These are phyloP conservation scores for Penicillium parvum DNA, from an alignment of 495 filamentous ascomycete genomes.

Conservation along the genomic window DNA sequence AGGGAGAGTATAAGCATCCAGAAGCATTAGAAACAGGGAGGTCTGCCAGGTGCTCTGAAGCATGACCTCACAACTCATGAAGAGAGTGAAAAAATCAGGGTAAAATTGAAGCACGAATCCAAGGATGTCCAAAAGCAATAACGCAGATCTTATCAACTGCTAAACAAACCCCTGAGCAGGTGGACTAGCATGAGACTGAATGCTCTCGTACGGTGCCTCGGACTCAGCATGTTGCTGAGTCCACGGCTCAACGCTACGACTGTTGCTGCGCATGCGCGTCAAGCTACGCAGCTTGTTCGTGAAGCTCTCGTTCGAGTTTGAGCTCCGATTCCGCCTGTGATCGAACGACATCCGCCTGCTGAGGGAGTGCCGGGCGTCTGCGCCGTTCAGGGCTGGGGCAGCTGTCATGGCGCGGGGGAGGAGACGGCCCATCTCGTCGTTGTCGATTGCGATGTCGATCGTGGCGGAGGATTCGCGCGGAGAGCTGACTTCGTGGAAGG, in stretches of 20 bases:
- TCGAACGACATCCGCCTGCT: slow-evolving; percentile 45
- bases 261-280: slow-evolving; percentile 65
- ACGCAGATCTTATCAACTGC: too few species aligned
- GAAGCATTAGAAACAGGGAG: too few species aligned
- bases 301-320: slow-evolving; percentile 60
- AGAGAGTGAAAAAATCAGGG: too few species aligned
- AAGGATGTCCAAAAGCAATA: too few species aligned
- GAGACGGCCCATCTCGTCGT: slow-evolving; percentile 31
- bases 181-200: slow-evolving; percentile 19
- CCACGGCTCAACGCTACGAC: slow-evolving; percentile 46
- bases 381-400: slow-evolving; percentile 29
- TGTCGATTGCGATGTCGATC: slow-evolving; percentile 74
- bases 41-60: too few species aligned
- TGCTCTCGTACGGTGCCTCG: slow-evolving; percentile 32
- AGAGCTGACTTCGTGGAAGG: slow-evolving; percentile 24
- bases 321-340: slow-evolving; percentile 63
- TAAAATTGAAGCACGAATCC: too few species aligned
- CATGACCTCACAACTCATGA: too few species aligned
- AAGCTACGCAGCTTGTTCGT: slow-evolving; percentile 60
- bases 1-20: too few species aligned
- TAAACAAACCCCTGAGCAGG: too few species aligned
- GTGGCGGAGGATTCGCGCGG: slow-evolving; percentile 50
- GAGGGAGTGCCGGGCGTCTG: slow-evolving; percentile 11
- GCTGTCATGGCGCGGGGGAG: slow-evolving; percentile 42
- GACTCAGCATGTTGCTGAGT: slow-evolving; percentile 12